Evolutionary conservation across 73 alveolate species (phyloP), one percentile per base, ranked within the genome.

Genomic region (Tetrahymena elliotti): DNA sequence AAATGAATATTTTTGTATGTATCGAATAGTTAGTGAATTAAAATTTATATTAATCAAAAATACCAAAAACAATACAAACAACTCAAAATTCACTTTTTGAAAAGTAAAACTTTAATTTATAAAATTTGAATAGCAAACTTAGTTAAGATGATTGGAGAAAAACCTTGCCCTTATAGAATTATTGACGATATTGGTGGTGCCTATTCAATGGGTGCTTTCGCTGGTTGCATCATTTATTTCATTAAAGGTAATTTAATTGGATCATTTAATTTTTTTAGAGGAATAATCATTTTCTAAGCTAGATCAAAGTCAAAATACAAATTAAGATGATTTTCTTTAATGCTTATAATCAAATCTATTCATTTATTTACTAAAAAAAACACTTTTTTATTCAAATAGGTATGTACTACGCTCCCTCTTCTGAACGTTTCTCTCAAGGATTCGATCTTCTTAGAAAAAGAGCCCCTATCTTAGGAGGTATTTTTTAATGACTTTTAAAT

Each of bases 401-500:
- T 27, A 88, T 97, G 94, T 97, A 95, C 96, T 96, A 95, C 93
- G 96, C 99, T 13, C 99, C 99, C 16, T 94, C 96, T 53, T 96
- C 96, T 35, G 95, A 95, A 95, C 96, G 98, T 83, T 93, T 97
- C 93, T 84, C 94, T 35, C 96, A 98, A 16, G 99, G 99, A 18
- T 94, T 97, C 36, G 92, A 96, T 84, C 97, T 97, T 93, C 97
- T 97, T 54, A 96, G 98, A 93, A 97, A 97, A 84, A 93, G 99
- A 92, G 98, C 99, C 31, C 99, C 99, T 38, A 93, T 97, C 96
- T 95, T 97, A 20, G 99, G 99, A 94, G 99, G 99, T 94, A 96
- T 53, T 83, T n/a, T 27, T 68, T 7, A 27, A 18, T 68, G 54
- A 10, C 54, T 40, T 40, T 40, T 40, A 40, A 40, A 40, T 10